Base-by-base conservation (phyloP, 2,329 filamentous ascomycete genomes). In the Curvularia lunata region DNA sequence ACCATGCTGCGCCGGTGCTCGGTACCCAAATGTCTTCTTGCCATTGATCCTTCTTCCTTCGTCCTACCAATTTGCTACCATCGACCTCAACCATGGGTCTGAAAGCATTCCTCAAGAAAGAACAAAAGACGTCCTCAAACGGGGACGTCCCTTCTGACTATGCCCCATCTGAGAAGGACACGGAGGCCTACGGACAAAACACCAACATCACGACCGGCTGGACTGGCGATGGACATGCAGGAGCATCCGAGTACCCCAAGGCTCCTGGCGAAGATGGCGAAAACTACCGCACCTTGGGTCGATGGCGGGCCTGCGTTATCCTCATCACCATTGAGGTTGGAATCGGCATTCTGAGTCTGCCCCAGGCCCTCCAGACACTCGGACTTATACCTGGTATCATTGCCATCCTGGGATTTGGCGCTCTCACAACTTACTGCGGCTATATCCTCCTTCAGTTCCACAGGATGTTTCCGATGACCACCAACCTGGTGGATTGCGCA, bases 241-340 rank as follows among this genome's bases (percentile, higher is more conserved):
- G 67, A 16, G 65, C 64, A 8, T 65, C 48, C 48, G 67, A 68
- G 30, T 66, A 69, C 50, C 66, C 64, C n/a, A 59, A 62, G 21
- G 41, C 57, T 7, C 48, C 57, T 1, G 62, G 61, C 21, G 68
- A 69, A 38, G 63, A 69, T 28, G 62, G 61, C 21, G 69, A 70
- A 41, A 64, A 69, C 34, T 72, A 72, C 60, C 61, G 63, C 30
- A 70, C 68, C 1, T 42, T 72, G 37, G 69, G 69, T 2, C 58
- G 69, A 58, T 72, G 69, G 69, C 58, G 68, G 51, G 68, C 69
- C 3, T 70, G 68, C 50, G 67, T 72, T 13, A 70, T 72, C 40
- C 58, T 72, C 16, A 71, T 72, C 54, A 72, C 69, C 32, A 72
- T 72, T 21, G 69, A 72, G 60, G 67, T 72, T 9, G 69, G 69